Conservation (phyloP, 2,329 filamentous ascomycete genomes). For the Alternaria consortialis region DNA sequence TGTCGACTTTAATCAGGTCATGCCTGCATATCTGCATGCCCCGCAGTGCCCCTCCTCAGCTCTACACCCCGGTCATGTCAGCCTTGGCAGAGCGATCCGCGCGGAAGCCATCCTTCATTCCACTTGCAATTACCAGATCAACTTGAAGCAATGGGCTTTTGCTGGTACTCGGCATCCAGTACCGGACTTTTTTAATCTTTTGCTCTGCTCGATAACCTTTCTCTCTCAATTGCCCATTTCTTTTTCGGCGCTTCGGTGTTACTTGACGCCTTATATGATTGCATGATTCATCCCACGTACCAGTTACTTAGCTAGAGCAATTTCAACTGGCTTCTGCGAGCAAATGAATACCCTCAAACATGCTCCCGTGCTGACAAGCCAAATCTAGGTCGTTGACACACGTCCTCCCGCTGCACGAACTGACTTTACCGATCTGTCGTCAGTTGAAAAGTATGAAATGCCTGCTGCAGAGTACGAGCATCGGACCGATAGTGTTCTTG, state of each 20-base stretch:
- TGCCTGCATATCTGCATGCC: constrained; percentile 31
- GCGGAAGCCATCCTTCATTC: constrained; percentile 13
- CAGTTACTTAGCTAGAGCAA: constrained; percentile 10
- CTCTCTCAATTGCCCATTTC: constrained; percentile 21
- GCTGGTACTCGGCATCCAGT: constrained; percentile 9
- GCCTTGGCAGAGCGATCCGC: constrained; percentile 22
- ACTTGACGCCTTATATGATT: constrained; percentile 20
- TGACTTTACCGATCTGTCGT: constrained; percentile 82
- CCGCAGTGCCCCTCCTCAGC: constrained; percentile 32
- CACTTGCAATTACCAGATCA: constrained; percentile 23
- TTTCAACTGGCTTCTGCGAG: constrained; percentile 21
- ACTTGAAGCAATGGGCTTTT: constrained; percentile 11
- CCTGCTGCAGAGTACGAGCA: constrained; percentile 85
- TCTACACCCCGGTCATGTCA: constrained; percentile 10
- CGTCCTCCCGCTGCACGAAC: constrained; percentile 77
- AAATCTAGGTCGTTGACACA: constrained; percentile 75
- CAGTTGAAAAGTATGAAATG: constrained; percentile 89
- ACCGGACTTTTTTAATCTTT: background rate
- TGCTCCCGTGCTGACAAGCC: constrained; percentile 33
- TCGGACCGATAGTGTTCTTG: constrained; percentile 86
- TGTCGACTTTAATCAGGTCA: constrained; percentile 21
- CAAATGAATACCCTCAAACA: constrained; percentile 25
- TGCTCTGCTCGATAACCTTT: background rate
- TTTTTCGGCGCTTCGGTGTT: constrained; percentile 23
- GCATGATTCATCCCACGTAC: constrained; percentile 27